These are phyloP conservation scores for Cutaneotrichosporon cavernicola DNA, from an alignment of 1,284 basidiomycete genomes.

Conservation along the genomic window DNA sequence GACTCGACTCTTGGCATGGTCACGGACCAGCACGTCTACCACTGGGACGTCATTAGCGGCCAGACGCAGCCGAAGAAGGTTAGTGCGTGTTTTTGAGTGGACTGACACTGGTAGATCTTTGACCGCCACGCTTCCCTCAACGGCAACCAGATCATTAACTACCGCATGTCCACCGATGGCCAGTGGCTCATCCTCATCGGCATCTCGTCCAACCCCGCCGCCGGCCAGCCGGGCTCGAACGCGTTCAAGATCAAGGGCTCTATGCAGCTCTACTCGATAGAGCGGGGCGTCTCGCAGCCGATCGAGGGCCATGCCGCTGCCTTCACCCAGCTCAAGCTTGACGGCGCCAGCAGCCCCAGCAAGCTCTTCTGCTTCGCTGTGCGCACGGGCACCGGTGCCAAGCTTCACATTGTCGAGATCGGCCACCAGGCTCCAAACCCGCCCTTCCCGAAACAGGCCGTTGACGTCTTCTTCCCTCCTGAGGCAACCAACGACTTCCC, in stretches of 20 bases:
- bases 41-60: slow-evolving; percentile 70
- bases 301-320: slow-evolving; percentile 98
- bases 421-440: slow-evolving; percentile 94
- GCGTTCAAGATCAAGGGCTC: slow-evolving; percentile 98
- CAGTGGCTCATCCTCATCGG: slow-evolving; percentile 98
- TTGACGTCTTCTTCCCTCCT: slow-evolving; percentile 98
- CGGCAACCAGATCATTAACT: slow-evolving; percentile 98
- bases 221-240: slow-evolving; percentile 65
- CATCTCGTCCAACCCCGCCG: slow-evolving; percentile 86
- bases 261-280: slow-evolving; percentile 82
- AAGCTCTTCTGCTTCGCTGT: slow-evolving; percentile 97
- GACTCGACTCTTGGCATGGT: slow-evolving; percentile 91
- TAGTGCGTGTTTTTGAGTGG: slow-evolving; percentile 33
- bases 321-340: slow-evolving; percentile 88
- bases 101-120: slow-evolving; percentile 62
- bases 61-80: slow-evolving; percentile 48
- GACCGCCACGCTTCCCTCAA: slow-evolving; percentile 94
- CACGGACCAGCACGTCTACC: slow-evolving; percentile 89
- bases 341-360: slow-evolving; percentile 75
- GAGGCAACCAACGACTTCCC: slow-evolving; percentile 99
- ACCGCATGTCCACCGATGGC: slow-evolving; percentile 85
- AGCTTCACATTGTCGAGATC: slow-evolving; percentile 99
- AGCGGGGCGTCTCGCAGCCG: slow-evolving; percentile 90
- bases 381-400: slow-evolving; percentile 91
- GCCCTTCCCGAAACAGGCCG: slow-evolving; percentile 95